Base-by-base conservation (phyloP, 139 green algal genomes). In the Penium margaritaceum region DNA sequence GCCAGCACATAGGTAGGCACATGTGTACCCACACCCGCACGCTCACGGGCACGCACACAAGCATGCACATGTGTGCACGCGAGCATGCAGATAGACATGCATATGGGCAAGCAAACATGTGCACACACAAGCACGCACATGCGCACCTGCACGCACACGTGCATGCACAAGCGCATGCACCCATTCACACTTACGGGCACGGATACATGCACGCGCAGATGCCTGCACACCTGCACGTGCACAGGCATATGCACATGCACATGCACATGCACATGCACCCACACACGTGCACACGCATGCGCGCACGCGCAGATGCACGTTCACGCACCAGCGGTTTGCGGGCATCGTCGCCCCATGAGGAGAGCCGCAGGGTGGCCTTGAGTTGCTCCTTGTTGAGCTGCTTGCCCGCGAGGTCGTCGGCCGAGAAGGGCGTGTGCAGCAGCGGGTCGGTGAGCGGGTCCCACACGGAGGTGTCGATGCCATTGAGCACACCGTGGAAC, bases 341-440 rank as follows among this genome's bases (percentile, higher is more conserved):
- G 15, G 14, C 43, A 38, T 81, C 75, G 33, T 29, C 7, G n/a
- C 75, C 68, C 21, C 24, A 35, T n/a, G 53, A 63, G 6, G 70
- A 35, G 5, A 84, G 34, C 5, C 81, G 73, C 27, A 84, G 39
- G 5, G 39, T 39, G 17, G 14, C 3, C 37, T 47, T 70, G 27
- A 92, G 72, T 21, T 74, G 74, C 5, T 60, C 46, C 70, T 90
- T 91, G 76, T 85, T 86, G 3, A 46, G 70, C 24, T 41, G 37
- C 58, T 92, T 92, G 74, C 84, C 83, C 27, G 24, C 33, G 4
- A 74, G 30, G 37, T 80, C 43, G 3, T 81, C 75, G 0, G 47
- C 24, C 1, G 5, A 38, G 70, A 82, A 92, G 27, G 82, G 82
- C 46, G 67, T 60, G 17, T 80, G 54, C n/a, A 86, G 69, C 63